phyloP scores from a whole-genome alignment of 768 basidiomycete species.

The Mycena latifolia region DNA sequence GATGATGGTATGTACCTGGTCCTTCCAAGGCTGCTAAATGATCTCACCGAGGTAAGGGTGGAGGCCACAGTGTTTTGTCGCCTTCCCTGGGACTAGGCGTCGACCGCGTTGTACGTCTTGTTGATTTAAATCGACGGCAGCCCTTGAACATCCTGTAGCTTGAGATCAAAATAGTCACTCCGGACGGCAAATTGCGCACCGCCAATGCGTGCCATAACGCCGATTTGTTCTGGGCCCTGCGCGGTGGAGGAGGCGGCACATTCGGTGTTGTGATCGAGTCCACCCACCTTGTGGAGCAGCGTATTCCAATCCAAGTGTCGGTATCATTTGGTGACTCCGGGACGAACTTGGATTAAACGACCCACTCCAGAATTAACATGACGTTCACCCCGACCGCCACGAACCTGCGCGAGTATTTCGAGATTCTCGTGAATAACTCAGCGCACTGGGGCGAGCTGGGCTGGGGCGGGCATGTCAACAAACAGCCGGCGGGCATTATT shows the following conservation, averaged over 20 bases:
- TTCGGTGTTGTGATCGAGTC: slow-evolving; percentile 42
- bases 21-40: background rate
- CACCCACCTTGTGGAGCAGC: slow-evolving; percentile 23
- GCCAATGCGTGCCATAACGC: slow-evolving; percentile 53
- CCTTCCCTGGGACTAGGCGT: slow-evolving; percentile 48
- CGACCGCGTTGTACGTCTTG: slow-evolving; percentile 39
- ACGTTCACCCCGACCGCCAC: slow-evolving; percentile 3
- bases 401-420: slow-evolving; percentile 13
- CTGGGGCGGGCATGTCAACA: slow-evolving; percentile 30
- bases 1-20: slow-evolving; percentile 30
- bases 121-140: too few relatives aligned
- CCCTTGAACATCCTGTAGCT: slow-evolving; percentile 15
- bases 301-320: slow-evolving; percentile 19
- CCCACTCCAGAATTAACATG: slow-evolving; percentile 18
- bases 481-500: slow-evolving; percentile 1
- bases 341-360: background rate
- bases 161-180: too few relatives aligned
- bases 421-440: slow-evolving; percentile 17
- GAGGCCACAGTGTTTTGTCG: slow-evolving; percentile 47
- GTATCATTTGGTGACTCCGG: background rate
- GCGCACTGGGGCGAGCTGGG: slow-evolving; percentile 19
- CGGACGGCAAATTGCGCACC: slow-evolving; percentile 51
- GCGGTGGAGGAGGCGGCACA: slow-evolving; percentile 55
- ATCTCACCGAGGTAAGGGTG: slow-evolving; percentile 40
- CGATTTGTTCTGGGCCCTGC: slow-evolving; percentile 60